A percentile compares a stretch with the other conserved stretches of the same genome.
Evolutionary conservation across 139 green algal genomes (phyloP).

Genomic region (Tetratostichococcus sp.): DNA sequence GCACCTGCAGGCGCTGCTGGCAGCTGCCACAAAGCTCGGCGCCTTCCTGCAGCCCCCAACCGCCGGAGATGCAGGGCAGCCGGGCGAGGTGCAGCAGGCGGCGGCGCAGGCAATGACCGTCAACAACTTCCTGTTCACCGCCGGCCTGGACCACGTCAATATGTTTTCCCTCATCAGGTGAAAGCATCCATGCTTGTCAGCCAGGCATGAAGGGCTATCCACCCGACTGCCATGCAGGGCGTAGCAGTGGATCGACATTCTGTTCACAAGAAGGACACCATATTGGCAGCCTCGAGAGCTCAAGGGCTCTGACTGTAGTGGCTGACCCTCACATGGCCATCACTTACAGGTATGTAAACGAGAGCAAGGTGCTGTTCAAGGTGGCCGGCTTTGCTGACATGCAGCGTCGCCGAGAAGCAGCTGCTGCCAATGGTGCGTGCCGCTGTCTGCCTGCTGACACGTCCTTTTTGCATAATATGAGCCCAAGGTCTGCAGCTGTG

Average conservation of each 20-base stretch:
- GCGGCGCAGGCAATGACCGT: conserved; percentile 24
- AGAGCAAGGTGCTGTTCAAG: conserved; percentile 84
- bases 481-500: too few species aligned
- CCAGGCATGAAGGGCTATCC: too few species aligned
- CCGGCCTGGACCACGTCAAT: conserved; percentile 86
- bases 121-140: conserved; percentile 80
- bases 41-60: not conserved
- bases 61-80: not conserved
- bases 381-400: conserved; percentile 41
- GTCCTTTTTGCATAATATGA: too few species aligned
- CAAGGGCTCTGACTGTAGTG: too few species aligned
- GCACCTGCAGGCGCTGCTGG: conserved; percentile 25
- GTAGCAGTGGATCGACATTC: too few species aligned
- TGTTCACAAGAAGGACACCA: too few species aligned
- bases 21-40: not conserved
- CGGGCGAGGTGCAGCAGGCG: not conserved
- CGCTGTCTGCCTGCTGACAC: too few species aligned
- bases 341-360: conserved; percentile 53
- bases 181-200: too few species aligned
- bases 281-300: too few species aligned
- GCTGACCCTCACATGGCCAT: too few species aligned
- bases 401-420: not conserved
- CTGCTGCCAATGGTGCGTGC: not conserved
- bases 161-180: conserved; percentile 75
- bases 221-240: too few species aligned